Base-by-base conservation (phyloP, 1,284 basidiomycete genomes). In the Paramarasmius palmivorus region DNA sequence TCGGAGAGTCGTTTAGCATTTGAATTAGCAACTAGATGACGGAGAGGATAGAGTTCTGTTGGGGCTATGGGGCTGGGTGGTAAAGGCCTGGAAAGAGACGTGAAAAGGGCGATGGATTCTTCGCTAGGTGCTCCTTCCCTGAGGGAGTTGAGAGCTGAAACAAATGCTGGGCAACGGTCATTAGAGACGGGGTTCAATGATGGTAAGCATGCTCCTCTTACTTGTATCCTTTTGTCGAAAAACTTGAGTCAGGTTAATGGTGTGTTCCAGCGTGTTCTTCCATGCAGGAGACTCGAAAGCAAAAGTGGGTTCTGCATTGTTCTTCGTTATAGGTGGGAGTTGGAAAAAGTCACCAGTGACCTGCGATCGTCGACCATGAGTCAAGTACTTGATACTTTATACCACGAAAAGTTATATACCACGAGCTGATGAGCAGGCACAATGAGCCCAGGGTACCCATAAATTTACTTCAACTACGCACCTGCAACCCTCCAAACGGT, bases 331-430 rank as follows among this genome's bases (percentile, higher is more conserved):
- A 0, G 93, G 93, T 0, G 93, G 93, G 1, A 95, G 76, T 68
- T 95, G 92, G 70, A 92, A 93, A 69, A 94, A 94, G 68, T 94
- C 92, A 5, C 92, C 92, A 0, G 90, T 90, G n/a, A 92, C 73
- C n/a, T n/a, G n/a, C n/a, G n/a, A n/a, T n/a, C n/a, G n/a, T n/a
- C n/a, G n/a, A n/a, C n/a, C n/a, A n/a, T n/a, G n/a, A n/a, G n/a
- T n/a, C n/a, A n/a, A n/a, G n/a, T n/a, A n/a, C n/a, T n/a, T n/a
- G n/a, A n/a, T n/a, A n/a, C n/a, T n/a, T n/a, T n/a, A n/a, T n/a
- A n/a, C n/a, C n/a, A n/a, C n/a, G n/a, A n/a, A n/a, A n/a, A n/a
- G n/a, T n/a, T n/a, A n/a, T n/a, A n/a, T n/a, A n/a, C n/a, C n/a
- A n/a, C n/a, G n/a, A n/a, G n/a, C n/a, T n/a, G n/a, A n/a, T n/a